phyloP scores from a whole-genome alignment of 2,329 filamentous ascomycete genomes.

The Sporothrix luriei region DNA sequence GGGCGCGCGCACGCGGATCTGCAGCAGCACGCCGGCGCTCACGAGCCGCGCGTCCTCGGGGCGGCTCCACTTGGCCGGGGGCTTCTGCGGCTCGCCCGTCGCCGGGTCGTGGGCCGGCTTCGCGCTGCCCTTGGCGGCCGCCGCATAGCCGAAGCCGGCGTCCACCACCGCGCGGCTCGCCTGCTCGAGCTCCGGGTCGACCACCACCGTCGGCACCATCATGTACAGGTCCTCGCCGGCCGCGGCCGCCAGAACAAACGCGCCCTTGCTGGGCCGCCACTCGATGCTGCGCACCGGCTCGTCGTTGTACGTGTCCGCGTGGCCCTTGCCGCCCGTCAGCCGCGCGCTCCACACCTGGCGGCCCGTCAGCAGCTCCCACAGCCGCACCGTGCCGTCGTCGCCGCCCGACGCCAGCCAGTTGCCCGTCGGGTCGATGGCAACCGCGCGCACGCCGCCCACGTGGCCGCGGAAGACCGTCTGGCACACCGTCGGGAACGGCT shows the following conservation, averaged over 20 bases:
- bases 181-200: slow-evolving; percentile 72
- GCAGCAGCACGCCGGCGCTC: slow-evolving; percentile 76
- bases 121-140: slow-evolving; percentile 67
- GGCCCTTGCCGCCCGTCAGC: slow-evolving; percentile 57
- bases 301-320: slow-evolving; percentile 56
- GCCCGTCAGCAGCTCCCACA: slow-evolving; percentile 86
- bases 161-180: slow-evolving; percentile 76
- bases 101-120: slow-evolving; percentile 54
- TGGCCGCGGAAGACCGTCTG: slow-evolving; percentile 87
- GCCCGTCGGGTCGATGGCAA: slow-evolving; percentile 83
- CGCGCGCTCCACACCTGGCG: slow-evolving; percentile 85
- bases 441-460: slow-evolving; percentile 79
- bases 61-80: slow-evolving; percentile 79
- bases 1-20: slow-evolving; percentile 74
- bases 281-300: slow-evolving; percentile 81
- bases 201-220: slow-evolving; percentile 68
- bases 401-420: slow-evolving; percentile 88
- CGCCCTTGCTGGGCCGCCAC: slow-evolving; percentile 84
- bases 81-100: slow-evolving; percentile 76
- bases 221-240: slow-evolving; percentile 85
- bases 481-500: slow-evolving; percentile 90
- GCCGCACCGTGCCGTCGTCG: slow-evolving; percentile 86
- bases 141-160: slow-evolving; percentile 93
- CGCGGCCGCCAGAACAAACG: slow-evolving; percentile 79
- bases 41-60: slow-evolving; percentile 73